A percentile compares a stretch with the other conserved stretches of the same genome.
These are phyloP conservation scores for Pyrus betulifolia DNA, from an alignment of 306 rosid species.

Conservation along the genomic window DNA sequence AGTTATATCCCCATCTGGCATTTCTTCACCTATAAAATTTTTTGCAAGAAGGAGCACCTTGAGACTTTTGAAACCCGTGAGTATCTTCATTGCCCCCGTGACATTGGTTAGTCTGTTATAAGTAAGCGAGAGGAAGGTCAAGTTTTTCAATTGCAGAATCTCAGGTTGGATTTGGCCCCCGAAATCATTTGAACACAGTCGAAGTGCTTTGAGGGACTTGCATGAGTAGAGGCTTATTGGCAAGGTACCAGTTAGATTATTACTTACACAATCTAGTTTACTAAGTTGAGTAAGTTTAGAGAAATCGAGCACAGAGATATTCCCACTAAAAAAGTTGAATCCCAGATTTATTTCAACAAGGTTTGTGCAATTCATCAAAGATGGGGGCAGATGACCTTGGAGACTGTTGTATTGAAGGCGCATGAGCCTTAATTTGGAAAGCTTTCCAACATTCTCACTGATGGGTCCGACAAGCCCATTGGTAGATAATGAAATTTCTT, in stretches of 20 bases:
- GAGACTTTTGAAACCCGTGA: not conserved
- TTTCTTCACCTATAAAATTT: not conserved
- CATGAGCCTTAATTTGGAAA: not conserved
- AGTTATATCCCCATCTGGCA: not conserved
- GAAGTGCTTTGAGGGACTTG: not conserved
- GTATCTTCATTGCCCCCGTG: not conserved
- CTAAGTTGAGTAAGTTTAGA: not conserved
- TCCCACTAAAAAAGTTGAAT: not conserved
- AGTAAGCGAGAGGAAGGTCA: not conserved
- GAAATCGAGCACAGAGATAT: not conserved
- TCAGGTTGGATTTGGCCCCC: not conserved
- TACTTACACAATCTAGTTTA: not conserved
- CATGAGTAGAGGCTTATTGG: not conserved
- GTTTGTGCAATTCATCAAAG: conserved; percentile 2
- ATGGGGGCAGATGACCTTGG: not conserved
- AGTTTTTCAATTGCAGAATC: not conserved
- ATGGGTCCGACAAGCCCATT: not conserved
- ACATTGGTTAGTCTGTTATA: not conserved
- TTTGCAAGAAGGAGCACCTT: rapidly evolving
- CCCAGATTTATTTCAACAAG: not conserved
- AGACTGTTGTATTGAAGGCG: not conserved
- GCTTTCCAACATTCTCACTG: not conserved
- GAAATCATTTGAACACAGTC: not conserved
- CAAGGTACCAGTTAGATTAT: not conserved
- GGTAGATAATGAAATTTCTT: not conserved